Conservation (phyloP, 2,329 filamentous ascomycete genomes). For the Nothopassalora personata region DNA sequence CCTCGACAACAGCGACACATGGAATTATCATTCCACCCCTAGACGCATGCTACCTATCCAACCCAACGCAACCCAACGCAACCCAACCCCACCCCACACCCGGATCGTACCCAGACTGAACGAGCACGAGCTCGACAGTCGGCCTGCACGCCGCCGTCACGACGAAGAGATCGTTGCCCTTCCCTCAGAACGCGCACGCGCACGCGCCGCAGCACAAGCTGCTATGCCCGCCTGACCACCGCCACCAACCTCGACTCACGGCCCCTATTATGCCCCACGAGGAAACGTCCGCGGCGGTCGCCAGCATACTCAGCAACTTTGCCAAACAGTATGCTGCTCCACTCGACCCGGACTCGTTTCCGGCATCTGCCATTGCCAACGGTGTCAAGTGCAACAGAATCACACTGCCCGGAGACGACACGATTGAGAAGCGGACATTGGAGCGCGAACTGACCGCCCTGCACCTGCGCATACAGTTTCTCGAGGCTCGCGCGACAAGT, state of each 20-base stretch:
- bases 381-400: slow-evolving; percentile 51
- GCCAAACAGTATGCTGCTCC: slow-evolving; percentile 44
- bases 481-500: slow-evolving; percentile 69
- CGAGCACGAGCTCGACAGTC: slow-evolving; percentile 17
- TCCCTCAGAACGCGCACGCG: neutral
- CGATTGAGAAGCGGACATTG: slow-evolving; percentile 68
- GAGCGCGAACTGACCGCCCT: slow-evolving; percentile 80
- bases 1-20: too few relatives aligned
- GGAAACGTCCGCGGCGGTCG: slow-evolving; percentile 32
- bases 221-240: slow-evolving; percentile 17
- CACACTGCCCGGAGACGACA: slow-evolving; percentile 71
- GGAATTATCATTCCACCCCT: neutral
- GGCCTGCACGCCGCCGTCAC: slow-evolving; percentile 10
- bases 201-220: slow-evolving; percentile 11
- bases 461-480: slow-evolving; percentile 68
- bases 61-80: neutral
- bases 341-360: slow-evolving; percentile 40
- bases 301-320: slow-evolving; percentile 44
- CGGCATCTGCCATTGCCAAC: slow-evolving; percentile 45
- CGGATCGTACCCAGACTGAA: slow-evolving; percentile 6
- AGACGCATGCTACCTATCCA: neutral
- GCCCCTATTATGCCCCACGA: slow-evolving; percentile 26
- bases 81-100: neutral
- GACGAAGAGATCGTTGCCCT: slow-evolving; percentile 19
- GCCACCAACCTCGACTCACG: slow-evolving; percentile 2